Evolutionary conservation across 345 rosid genomes (phyloP).

Genomic region (Hibiscus tridactylites): DNA sequence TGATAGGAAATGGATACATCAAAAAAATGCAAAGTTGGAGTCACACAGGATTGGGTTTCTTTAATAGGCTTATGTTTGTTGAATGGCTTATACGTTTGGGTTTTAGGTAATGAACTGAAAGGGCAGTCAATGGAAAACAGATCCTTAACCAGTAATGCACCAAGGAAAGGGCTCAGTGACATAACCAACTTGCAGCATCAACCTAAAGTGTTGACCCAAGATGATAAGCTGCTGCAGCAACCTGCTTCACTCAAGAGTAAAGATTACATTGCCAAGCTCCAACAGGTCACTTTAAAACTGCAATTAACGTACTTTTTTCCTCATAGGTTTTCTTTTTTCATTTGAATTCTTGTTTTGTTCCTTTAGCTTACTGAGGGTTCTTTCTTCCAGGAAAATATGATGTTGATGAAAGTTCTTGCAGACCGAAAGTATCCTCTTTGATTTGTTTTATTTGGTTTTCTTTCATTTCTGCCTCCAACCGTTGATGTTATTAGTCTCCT

Average conservation of each 20-base stretch:
- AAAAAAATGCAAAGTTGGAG: not conserved
- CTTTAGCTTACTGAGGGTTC: constrained; percentile 8
- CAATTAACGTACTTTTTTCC: not conserved
- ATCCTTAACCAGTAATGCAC: constrained; percentile 22
- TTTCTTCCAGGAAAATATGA: constrained; percentile 48
- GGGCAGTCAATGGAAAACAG: constrained; percentile 22
- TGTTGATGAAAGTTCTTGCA: constrained; percentile 32
- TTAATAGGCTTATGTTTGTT: not conserved
- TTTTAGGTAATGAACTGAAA: constrained; percentile 23
- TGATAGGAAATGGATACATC: not conserved
- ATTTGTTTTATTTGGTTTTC: not conserved
- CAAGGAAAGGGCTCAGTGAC: constrained; percentile 43
- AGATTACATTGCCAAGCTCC: constrained; percentile 36
- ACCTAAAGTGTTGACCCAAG: constrained; percentile 20
- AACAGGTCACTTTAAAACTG: constrained; percentile 23
- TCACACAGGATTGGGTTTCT: not conserved
- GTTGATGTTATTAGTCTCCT: constrained; percentile 8
- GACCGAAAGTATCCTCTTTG: constrained; percentile 45
- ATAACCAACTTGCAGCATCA: constrained; percentile 45
- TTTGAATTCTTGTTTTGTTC: not conserved
- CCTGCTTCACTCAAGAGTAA: constrained; percentile 19
- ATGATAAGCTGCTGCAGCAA: constrained; percentile 20
- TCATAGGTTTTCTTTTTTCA: not conserved
- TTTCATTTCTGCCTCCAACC: not conserved
- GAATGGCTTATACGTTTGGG: constrained; percentile 4